Evolutionary conservation across 768 basidiomycete genomes (phyloP).

Genomic region (Boletus barrowsii): DNA sequence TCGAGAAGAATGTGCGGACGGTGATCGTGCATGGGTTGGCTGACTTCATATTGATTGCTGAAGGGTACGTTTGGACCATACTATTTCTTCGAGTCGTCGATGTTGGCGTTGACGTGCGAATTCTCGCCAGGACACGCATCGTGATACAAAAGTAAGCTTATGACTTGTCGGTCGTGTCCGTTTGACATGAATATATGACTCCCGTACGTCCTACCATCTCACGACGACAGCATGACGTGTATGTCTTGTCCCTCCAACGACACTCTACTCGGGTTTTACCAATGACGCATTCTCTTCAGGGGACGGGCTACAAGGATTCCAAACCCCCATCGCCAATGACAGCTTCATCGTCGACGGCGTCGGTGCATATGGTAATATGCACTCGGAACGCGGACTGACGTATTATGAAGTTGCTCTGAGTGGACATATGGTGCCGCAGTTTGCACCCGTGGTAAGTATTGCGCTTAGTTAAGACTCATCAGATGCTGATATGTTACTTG

Average conservation of each 20-base stretch:
- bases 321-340: slow-evolving; percentile 60
- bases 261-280: too few species aligned
- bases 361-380: slow-evolving; percentile 62
- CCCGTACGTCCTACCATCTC: too few species aligned
- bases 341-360: slow-evolving; percentile 70
- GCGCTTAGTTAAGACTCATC: too few species aligned
- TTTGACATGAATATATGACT: too few species aligned
- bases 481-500: neutral
- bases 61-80: slow-evolving; percentile 48
- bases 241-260: slow-evolving; percentile 6
- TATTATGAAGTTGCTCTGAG: slow-evolving; percentile 65
- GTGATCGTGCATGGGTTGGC: slow-evolving; percentile 73
- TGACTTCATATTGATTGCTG: slow-evolving; percentile 71
- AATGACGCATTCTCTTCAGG: slow-evolving; percentile 22
- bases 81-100: neutral
- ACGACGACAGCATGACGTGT: slow-evolving; percentile 39
- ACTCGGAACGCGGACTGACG: slow-evolving; percentile 65
- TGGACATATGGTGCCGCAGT: slow-evolving; percentile 77
- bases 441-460: slow-evolving; percentile 48
- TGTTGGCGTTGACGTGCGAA: too few species aligned
- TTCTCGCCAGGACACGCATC: slow-evolving; percentile 46
- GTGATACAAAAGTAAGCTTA: slow-evolving; percentile 58
- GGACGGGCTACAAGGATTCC: slow-evolving; percentile 71
- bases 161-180: too few species aligned
- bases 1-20: slow-evolving; percentile 66